Base-by-base conservation (phyloP, 2,329 filamentous ascomycete species). In the Aspergillus quadrilineatus region DNA sequence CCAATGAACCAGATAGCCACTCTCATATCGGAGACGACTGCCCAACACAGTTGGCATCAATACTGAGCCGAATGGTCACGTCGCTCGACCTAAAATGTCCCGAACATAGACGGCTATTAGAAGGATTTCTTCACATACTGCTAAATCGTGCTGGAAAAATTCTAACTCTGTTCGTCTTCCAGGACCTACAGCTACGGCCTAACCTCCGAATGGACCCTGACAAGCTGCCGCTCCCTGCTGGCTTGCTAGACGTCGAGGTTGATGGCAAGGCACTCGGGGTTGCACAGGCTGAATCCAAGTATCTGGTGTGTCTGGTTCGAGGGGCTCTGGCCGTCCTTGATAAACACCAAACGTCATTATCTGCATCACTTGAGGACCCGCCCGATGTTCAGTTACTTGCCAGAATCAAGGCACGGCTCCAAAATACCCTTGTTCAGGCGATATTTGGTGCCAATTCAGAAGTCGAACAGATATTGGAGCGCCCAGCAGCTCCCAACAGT, bases 381-480 rank as follows among this genome's bases (percentile, higher is more conserved):
- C 9, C 41, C 8, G 22, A 14, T 8, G 39, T 26, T 6, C 22
- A 59, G 7, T 67, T 70, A 50, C 17, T 66, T 4, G 60, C 51
- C 14, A 64, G 56, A 4, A 59, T 63, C 5, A 75, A 69, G 53
- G 57, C 61, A 32, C 67, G 62, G 10, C 57, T 79, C 15, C 76
- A 78, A 58, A 71, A 67, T 46, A 77, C 74, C 14, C 67, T 79
- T 8, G 64, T 78, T 28, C 71, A 72, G 44, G 73, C 74, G 6
- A 66, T 77, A 0, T 79, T 77, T 56, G 75, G 74, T 7, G 50
- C 66, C 32, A 66, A 73, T 41, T 56, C 60, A 1, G 50, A 63
- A 4, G 74, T 75, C 53, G 58, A 60, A n/a, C 58, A 67, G 15
- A 58, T 66, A 1, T 55, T 78, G 42, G 60, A 60, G 15, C 57